Evolutionary conservation across 768 basidiomycete genomes (phyloP), one percentile per base, ranked within the genome.

Genomic region (Pisolithus tinctorius): DNA sequence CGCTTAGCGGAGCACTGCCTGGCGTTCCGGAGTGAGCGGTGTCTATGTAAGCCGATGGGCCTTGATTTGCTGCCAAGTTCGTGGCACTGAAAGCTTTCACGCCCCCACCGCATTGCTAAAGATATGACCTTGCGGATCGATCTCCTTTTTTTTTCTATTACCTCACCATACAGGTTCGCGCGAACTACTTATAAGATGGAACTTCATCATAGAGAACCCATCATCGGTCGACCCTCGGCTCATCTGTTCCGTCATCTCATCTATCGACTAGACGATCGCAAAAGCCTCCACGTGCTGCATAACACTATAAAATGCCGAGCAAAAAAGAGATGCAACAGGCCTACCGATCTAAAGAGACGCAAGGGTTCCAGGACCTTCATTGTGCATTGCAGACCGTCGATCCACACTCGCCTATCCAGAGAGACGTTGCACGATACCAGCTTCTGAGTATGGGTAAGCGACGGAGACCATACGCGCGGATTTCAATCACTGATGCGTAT

Each of bases 281-380:
- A 34, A 34, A 14, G 13, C 11, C 31, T 13, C 11, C 11, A 11
- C 34, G 13, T 34, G 13, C 11, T 31, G 8, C 9, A 34, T 4
- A 34, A 4, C 34, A 14, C 36, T 25, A 30, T 8, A 38, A 26
- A 20, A 52, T 42, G 44, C 47, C 37, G 27, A 39, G 44, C 37
- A 53, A 55, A 38, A 49, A 39, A 9, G 42, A 47, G 27, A 64
- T 64, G 4, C 65, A 68, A 23, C 53, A 64, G 48, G 60, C 55
- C 26, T 66, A 68, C 29, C 64, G 64, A 16, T 59, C 56, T 45
- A 65, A 65, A 49, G 64, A 68, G 49, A 58, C 57, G 14, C 62
- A 62, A 43, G 62, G 66, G 25, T 68, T 66, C 56, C 49, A 56
- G n/a, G 66, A 68, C 30, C 60, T 66, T 16, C 62, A 62, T 40